phyloP scores from a whole-genome alignment of 2,329 filamentous ascomycete species.

The Dothideomycetes sp. region DNA sequence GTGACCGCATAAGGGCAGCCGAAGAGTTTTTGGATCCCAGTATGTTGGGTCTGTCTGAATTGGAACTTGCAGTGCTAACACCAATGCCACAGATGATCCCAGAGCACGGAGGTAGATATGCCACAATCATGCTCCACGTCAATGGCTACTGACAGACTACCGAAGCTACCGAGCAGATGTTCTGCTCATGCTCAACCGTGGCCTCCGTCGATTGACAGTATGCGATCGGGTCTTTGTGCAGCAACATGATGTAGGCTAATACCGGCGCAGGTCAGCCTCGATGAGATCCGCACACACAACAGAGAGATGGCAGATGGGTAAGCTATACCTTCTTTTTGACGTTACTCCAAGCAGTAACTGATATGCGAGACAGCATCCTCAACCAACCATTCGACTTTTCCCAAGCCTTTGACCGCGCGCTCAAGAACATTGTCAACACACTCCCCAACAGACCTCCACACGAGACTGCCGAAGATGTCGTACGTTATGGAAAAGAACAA shows the following conservation, averaged over 20 bases:
- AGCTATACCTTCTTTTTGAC: constrained; percentile 11
- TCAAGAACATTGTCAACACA: constrained; percentile 79
- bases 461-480: constrained; percentile 66
- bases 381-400: constrained; percentile 81
- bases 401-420: constrained; percentile 78
- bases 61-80: constrained; percentile 9
- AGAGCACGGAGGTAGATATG: constrained; percentile 43
- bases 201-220: constrained; percentile 48
- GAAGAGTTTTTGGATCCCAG: constrained; percentile 89
- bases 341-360: not conserved
- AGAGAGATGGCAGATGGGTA: constrained; percentile 65
- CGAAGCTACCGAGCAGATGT: constrained; percentile 84
- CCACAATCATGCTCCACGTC: not conserved
- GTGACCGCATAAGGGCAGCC: constrained; percentile 77
- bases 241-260: not conserved
- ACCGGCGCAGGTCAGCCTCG: constrained; percentile 53
- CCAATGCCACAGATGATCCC: constrained; percentile 41
- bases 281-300: constrained; percentile 85
- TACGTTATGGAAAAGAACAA: too few relatives aligned
- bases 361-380: constrained; percentile 51
- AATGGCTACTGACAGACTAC: constrained; percentile 24
- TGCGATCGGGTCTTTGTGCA: constrained; percentile 19
- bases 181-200: constrained; percentile 61
- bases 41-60: constrained; percentile 33
- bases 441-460: constrained; percentile 65